These are phyloP conservation scores for Heliosperma pusillum DNA, from an alignment of 148 eudicot species.

Conservation along the genomic window DNA sequence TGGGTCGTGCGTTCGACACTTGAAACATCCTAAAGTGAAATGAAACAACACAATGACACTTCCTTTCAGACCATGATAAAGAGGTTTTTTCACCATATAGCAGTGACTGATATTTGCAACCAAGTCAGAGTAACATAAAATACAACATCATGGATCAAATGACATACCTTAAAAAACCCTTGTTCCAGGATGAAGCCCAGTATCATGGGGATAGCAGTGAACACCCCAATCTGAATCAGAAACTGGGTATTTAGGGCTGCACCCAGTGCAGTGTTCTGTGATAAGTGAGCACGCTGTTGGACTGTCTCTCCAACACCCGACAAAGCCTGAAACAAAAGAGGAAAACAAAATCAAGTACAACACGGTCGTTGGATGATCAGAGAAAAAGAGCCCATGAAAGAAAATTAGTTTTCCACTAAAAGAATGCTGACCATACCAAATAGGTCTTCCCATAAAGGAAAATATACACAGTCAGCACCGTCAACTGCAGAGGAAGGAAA, in stretches of 20 bases:
- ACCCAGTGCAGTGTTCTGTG: slow-evolving; percentile 62
- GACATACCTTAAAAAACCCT: slow-evolving; percentile 81
- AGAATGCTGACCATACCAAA: slow-evolving; percentile 45
- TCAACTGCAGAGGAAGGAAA: slow-evolving; percentile 65
- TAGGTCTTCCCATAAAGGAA: slow-evolving; percentile 94
- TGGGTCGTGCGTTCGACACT: too few relatives aligned
- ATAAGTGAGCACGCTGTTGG: slow-evolving; percentile 51
- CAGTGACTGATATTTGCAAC: background rate
- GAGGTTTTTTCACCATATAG: background rate
- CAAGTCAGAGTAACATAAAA: background rate
- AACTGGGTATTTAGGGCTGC: slow-evolving; percentile 96
- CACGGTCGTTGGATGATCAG: background rate
- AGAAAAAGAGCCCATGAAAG: slow-evolving; percentile 3
- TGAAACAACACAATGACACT: too few relatives aligned
- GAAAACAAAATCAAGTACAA: slow-evolving; percentile 1
- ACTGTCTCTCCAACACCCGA: slow-evolving; percentile 87
- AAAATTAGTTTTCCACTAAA: background rate
- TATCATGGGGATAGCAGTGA: slow-evolving; percentile 97
- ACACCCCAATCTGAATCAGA: slow-evolving; percentile 90
- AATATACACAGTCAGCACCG: slow-evolving; percentile 85
- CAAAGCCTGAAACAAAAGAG: slow-evolving; percentile 56
- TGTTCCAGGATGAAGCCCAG: slow-evolving; percentile 87
- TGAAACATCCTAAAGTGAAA: too few relatives aligned
- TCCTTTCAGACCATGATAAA: background rate
- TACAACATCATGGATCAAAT: background rate